Evolutionary conservation across 1,284 basidiomycete genomes (phyloP).

Genomic region (Lignosus rhinocerotis): DNA sequence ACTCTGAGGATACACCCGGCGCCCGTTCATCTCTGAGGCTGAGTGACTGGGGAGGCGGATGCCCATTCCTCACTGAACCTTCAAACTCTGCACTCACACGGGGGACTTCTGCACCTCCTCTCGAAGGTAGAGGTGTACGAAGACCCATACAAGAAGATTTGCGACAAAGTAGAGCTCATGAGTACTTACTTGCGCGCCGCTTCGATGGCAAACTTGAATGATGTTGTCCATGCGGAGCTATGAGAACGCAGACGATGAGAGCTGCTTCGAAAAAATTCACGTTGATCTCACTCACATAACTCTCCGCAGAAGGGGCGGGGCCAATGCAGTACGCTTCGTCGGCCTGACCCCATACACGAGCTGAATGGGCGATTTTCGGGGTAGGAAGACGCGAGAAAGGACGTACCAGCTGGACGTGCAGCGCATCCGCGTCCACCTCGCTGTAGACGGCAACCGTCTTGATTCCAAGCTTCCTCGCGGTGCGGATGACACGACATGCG

Average conservation of each 20-base stretch:
- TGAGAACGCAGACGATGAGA: background rate
- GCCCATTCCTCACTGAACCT: too few relatives aligned
- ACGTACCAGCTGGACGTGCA: conserved; percentile 76
- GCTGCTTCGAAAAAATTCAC: background rate
- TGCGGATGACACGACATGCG: conserved; percentile 89
- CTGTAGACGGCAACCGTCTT: conserved; percentile 91
- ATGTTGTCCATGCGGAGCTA: conserved; percentile 89
- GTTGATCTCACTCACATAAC: conserved; percentile 64
- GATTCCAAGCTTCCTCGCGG: conserved; percentile 86
- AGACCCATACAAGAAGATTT: too few relatives aligned
- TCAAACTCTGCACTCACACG: too few relatives aligned
- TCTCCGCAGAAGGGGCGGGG: conserved; percentile 83
- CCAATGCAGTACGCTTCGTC: conserved; percentile 96
- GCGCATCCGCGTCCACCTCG: conserved; percentile 75
- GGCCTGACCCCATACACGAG: conserved; percentile 50
- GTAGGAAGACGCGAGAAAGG: background rate
- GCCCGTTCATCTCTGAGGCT: too few relatives aligned
- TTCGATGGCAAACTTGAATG: conserved; percentile 75
- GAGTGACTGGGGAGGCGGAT: too few relatives aligned
- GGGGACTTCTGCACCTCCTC: too few relatives aligned
- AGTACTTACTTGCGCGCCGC: conserved; percentile 76
- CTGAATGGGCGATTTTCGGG: too few relatives aligned
- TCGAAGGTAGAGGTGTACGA: too few relatives aligned
- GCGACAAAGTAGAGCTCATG: too few relatives aligned
- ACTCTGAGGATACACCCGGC: too few relatives aligned